These are phyloP conservation scores for Rhamnella rubrinervis DNA, from an alignment of 331 rosid species.

Conservation along the genomic window DNA sequence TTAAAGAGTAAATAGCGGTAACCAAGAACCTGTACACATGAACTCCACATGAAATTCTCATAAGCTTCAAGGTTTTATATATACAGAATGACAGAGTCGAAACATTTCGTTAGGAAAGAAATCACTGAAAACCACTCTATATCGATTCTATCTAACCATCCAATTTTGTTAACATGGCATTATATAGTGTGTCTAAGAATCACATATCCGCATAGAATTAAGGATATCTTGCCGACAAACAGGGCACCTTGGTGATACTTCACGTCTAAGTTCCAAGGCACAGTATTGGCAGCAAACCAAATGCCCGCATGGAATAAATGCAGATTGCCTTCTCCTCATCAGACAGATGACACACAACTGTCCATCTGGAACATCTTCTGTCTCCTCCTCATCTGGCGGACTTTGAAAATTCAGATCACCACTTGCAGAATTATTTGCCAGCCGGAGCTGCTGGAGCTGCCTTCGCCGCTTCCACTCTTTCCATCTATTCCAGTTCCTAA, in stretches of 20 bases:
- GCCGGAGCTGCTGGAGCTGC: constrained; percentile 46
- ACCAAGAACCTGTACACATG: too few species aligned
- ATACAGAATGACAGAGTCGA: too few species aligned
- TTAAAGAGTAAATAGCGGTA: too few species aligned
- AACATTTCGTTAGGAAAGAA: too few species aligned
- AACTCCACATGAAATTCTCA: too few species aligned
- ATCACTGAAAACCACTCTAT: too few species aligned
- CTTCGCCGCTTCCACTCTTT: constrained; percentile 63
- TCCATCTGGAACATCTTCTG: constrained; percentile 65
- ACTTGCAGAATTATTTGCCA: constrained; percentile 31
- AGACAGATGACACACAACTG: constrained; percentile 79
- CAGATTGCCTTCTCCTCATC: constrained; percentile 86
- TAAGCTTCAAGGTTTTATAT: too few species aligned
- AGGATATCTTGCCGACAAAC: constrained; percentile 83
- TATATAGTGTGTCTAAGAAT: constrained; percentile 33
- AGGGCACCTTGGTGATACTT: constrained; percentile 75
- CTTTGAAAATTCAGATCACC: constrained; percentile 29
- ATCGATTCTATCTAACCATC: too few species aligned
- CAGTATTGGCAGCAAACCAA: constrained; percentile 83
- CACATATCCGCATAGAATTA: constrained; percentile 62
- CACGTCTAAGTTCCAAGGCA: constrained; percentile 61
- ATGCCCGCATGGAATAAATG: constrained; percentile 91
- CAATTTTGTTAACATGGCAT: too few species aligned
- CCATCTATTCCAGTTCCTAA: constrained; percentile 89
- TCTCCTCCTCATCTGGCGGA: constrained; percentile 45